A percentile compares a stretch with the other conserved stretches of the same genome.
Evolutionary conservation across 2,329 filamentous ascomycete species (phyloP).

Genomic region (Aspergillus persii): DNA sequence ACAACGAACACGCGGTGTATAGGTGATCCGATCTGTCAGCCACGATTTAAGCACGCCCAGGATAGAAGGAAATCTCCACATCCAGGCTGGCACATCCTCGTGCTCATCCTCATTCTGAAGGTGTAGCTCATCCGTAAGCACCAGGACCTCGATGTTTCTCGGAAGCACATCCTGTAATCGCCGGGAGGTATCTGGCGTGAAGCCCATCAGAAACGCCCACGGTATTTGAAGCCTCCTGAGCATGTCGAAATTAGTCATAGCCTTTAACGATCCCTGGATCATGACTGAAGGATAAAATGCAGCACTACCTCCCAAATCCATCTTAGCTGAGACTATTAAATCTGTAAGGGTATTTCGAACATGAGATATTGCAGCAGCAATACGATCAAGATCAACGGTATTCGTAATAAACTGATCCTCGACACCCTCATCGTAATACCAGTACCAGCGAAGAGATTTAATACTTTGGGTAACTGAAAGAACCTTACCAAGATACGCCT

Average conservation of each 20-base stretch:
- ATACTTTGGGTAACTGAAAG: conserved; percentile 10
- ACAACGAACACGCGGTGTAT: conserved; percentile 11
- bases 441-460: conserved; percentile 11
- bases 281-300: not conserved
- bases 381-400: conserved; percentile 15
- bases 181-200: not conserved
- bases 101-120: conserved; percentile 8
- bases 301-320: not conserved
- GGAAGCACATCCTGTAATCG: not conserved
- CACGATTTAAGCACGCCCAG: conserved; percentile 12
- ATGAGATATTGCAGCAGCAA: conserved; percentile 17
- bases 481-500: conserved; percentile 10
- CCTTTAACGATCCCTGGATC: not conserved
- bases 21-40: conserved; percentile 11
- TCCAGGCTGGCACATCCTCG: conserved; percentile 6
- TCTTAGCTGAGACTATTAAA: conserved; percentile 15
- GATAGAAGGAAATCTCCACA: conserved; percentile 3
- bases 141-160: conserved; percentile 15
- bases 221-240: not conserved
- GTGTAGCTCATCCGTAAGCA: conserved; percentile 16
- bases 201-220: not conserved
- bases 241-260: not conserved
- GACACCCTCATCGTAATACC: conserved; percentile 8
- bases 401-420: conserved; percentile 5
- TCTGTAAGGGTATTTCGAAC: conserved; percentile 18